Conservation (phyloP, 129 eudicot species). For the Helianthus tuberosus region DNA sequence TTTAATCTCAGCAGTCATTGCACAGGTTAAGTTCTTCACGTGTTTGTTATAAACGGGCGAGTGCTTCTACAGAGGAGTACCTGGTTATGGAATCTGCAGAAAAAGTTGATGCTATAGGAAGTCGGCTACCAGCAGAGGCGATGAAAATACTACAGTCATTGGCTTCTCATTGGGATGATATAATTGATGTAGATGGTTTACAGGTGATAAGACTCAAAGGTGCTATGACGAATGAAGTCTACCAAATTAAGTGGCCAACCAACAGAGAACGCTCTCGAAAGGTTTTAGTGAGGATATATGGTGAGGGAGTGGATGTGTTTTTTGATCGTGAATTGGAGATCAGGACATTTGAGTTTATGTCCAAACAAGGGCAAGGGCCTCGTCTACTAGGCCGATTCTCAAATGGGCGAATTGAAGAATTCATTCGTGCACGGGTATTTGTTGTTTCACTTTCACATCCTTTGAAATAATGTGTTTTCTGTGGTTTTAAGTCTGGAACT, state of each 20-base stretch:
- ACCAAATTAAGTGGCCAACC: slow-evolving; percentile 87
- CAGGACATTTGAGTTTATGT: slow-evolving; percentile 83
- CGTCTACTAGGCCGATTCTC: slow-evolving; percentile 71
- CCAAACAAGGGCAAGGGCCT: slow-evolving; percentile 87
- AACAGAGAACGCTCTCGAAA: slow-evolving; percentile 51
- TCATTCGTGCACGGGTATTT: slow-evolving; percentile 88
- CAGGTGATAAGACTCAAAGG: slow-evolving; percentile 88
- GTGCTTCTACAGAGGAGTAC: slow-evolving; percentile 9
- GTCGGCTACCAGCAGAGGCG: slow-evolving; percentile 56
- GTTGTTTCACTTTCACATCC: neutral
- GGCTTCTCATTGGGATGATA: slow-evolving; percentile 81
- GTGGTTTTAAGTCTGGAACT: slow-evolving; percentile 1
- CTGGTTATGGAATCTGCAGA: slow-evolving; percentile 48
- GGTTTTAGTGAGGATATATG: slow-evolving; percentile 86
- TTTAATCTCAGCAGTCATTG: slow-evolving; percentile 7
- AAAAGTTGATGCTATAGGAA: slow-evolving; percentile 36
- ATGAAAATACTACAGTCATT: slow-evolving; percentile 47
- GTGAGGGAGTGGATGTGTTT: slow-evolving; percentile 88
- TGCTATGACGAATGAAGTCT: slow-evolving; percentile 93
- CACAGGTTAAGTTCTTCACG: slow-evolving; percentile 26
- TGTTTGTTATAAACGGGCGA: slow-evolving; percentile 21
- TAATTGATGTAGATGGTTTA: slow-evolving; percentile 58
- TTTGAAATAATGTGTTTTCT: neutral
- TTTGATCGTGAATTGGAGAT: slow-evolving; percentile 76
- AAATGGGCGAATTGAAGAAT: slow-evolving; percentile 88